Base-by-base conservation (phyloP, 345 rosid genomes). In the Eucalyptus pumila region DNA sequence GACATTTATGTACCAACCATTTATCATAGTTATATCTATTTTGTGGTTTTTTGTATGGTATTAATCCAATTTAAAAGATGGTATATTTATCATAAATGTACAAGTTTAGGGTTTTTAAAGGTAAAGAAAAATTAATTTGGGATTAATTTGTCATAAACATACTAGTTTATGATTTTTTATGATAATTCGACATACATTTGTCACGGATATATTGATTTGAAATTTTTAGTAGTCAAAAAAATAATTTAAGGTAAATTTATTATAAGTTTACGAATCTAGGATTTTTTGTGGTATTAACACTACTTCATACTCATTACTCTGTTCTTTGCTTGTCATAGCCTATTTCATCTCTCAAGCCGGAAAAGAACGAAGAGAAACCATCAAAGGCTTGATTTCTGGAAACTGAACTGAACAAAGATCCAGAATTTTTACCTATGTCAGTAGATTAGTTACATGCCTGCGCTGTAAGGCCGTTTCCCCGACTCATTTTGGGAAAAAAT, bases 131-230 rank as follows among this genome's bases (percentile, higher is more conserved):
- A 19, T 3, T 52, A 0, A 52, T 52, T 52, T 19, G 0, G 26
- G 58, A 0, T 52, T 19, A 52, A 52, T 52, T 52, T 52, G 0
- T 19, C 4, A 52, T 52, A 19, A 52, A 52, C 21, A 0, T 52
- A 52, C 0, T 52, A 52, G 0, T 52, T 52, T 52, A 8, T 0
- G 58, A 52, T 52, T 52, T 19, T 52, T 52, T 19, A 24, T 52
- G 58, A 19, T 52, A 2, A 19, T 52, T 52, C 2, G 2, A 48
- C 50, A 48, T 48, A 48, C 2, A 48, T 13, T 48, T 48, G 6
- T 48, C 4, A 17, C 0, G 6, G 23, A 0, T 3, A 9, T 17
- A 51, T 52, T 0, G 1, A 0, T 19, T 19, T 52, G 1, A 52
- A 52, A 8, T 19, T 52, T 52, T 52, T 52, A 0, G 5, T 21